Conservation (phyloP, 2,329 filamentous ascomycete genomes). For the Aspergillus chevalieri region DNA sequence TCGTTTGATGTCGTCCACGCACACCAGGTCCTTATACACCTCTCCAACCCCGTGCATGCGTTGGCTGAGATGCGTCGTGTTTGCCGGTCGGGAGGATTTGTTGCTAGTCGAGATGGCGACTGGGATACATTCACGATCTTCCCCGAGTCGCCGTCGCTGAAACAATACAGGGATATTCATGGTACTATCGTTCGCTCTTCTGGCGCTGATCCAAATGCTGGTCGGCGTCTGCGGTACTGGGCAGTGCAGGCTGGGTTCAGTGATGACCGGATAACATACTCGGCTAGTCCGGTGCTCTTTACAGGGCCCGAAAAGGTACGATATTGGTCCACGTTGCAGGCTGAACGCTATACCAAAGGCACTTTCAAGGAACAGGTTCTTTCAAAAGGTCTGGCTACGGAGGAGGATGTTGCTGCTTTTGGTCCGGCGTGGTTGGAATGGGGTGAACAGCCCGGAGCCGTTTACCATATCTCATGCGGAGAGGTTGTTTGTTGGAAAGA, state of each 20-base stretch:
- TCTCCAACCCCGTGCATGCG: constrained; percentile 46
- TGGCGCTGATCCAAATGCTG: constrained; percentile 25
- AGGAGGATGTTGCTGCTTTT: background rate
- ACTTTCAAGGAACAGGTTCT: background rate
- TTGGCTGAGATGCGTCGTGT: constrained; percentile 52
- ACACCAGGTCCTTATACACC: constrained; percentile 54
- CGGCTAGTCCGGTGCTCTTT: background rate
- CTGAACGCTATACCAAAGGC: background rate
- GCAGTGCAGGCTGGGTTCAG: background rate
- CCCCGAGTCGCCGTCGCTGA: constrained; percentile 20
- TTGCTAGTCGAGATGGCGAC: constrained; percentile 42
- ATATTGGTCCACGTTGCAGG: background rate
- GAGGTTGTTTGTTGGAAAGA: background rate
- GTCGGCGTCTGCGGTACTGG: background rate
- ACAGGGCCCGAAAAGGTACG: background rate
- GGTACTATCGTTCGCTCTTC: constrained; percentile 20
- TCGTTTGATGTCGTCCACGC: constrained; percentile 56
- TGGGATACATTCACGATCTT: constrained; percentile 23
- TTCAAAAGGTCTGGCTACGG: background rate
- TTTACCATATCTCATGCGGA: background rate
- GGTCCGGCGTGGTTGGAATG: background rate
- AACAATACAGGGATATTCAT: constrained; percentile 20
- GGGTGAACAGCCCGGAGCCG: background rate
- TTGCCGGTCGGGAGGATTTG: constrained; percentile 46
- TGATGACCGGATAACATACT: background rate